Evolutionary conservation across 2,329 filamentous ascomycete genomes (phyloP).

Genomic region (Orbilia quercus): DNA sequence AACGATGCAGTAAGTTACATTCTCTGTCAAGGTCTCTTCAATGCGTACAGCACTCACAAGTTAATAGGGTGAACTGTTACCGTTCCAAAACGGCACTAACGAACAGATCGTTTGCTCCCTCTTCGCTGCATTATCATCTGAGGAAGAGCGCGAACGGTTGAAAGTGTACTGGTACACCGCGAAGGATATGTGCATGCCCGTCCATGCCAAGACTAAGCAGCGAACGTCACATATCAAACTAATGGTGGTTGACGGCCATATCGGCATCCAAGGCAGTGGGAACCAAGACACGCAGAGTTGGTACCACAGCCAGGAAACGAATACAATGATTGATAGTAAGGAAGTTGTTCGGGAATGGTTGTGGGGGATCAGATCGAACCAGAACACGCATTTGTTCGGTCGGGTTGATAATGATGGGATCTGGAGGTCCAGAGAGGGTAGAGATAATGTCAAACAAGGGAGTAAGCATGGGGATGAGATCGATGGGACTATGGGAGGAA

Average conservation of each 20-base stretch:
- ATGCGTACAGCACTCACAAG: constrained; percentile 7
- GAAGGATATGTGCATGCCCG: constrained; percentile 76
- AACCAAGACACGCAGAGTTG: constrained; percentile 85
- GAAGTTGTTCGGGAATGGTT: constrained; percentile 73
- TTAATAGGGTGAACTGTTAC: constrained; percentile 76
- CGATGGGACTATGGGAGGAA: constrained; percentile 24
- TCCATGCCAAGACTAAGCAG: constrained; percentile 74
- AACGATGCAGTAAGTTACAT: constrained; percentile 72
- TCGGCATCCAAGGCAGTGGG: constrained; percentile 79
- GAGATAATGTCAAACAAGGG: constrained; percentile 67
- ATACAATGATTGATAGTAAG: constrained; percentile 76
- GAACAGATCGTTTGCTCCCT: constrained; percentile 75
- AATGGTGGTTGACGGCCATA: constrained; percentile 75
- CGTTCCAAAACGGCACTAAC: constrained; percentile 79
- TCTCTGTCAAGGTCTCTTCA: not conserved
- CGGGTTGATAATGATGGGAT: constrained; percentile 70
- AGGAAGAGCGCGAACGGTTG: constrained; percentile 66
- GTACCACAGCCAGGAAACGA: constrained; percentile 82
- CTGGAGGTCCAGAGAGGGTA: constrained; percentile 70
- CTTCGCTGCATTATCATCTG: constrained; percentile 68
- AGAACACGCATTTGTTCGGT: constrained; percentile 74
- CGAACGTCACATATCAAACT: constrained; percentile 79
- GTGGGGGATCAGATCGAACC: constrained; percentile 72
- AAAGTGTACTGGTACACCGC: constrained; percentile 77
- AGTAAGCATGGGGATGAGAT: constrained; percentile 65